Evolutionary conservation across 108 stramenopile species (phyloP).

Genomic region (Fragilaria radians): DNA sequence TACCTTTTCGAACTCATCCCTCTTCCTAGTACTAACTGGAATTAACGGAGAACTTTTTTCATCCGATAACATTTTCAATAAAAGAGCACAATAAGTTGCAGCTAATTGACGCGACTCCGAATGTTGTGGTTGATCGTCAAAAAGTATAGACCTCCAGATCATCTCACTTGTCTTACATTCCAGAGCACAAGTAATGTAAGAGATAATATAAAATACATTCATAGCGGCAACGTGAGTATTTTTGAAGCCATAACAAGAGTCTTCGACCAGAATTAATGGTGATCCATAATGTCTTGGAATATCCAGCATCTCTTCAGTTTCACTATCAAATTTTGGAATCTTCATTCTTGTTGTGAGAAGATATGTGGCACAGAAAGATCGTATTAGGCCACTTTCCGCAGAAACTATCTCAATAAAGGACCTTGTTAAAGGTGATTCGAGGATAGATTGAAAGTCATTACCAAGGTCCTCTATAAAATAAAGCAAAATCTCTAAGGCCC

Average conservation of each 20-base stretch:
- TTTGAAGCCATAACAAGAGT: conserved; percentile 37
- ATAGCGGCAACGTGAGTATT: conserved; percentile 35
- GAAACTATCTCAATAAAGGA: conserved; percentile 38
- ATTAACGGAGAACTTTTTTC: conserved; percentile 29
- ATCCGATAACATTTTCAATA: conserved; percentile 27
- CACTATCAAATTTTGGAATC: conserved; percentile 18
- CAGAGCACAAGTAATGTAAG: conserved; percentile 33
- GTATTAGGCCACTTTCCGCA: conserved; percentile 30
- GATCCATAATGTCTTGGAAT: conserved; percentile 44
- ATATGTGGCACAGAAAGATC: conserved; percentile 41
- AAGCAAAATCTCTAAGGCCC: conserved; percentile 51
- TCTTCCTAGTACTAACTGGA: conserved; percentile 17
- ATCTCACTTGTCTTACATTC: conserved; percentile 28
- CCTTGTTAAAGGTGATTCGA: conserved; percentile 25
- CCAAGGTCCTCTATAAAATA: conserved; percentile 37
- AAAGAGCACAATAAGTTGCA: conserved; percentile 40
- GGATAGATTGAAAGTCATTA: conserved; percentile 10
- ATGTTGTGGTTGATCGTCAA: conserved; percentile 23
- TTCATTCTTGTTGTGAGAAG: conserved; percentile 30
- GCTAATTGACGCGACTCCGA: conserved; percentile 12
- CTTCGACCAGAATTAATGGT: conserved; percentile 31
- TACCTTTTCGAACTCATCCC: conserved; percentile 30
- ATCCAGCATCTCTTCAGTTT: conserved; percentile 8
- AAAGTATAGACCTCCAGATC: conserved; percentile 42
- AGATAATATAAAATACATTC: conserved; percentile 42